Percentiles rank a stretch among this genome's conserved stretches.
Evolutionary conservation across 1,284 basidiomycete species (phyloP).

Genomic region (Moniliophthora roreri): DNA sequence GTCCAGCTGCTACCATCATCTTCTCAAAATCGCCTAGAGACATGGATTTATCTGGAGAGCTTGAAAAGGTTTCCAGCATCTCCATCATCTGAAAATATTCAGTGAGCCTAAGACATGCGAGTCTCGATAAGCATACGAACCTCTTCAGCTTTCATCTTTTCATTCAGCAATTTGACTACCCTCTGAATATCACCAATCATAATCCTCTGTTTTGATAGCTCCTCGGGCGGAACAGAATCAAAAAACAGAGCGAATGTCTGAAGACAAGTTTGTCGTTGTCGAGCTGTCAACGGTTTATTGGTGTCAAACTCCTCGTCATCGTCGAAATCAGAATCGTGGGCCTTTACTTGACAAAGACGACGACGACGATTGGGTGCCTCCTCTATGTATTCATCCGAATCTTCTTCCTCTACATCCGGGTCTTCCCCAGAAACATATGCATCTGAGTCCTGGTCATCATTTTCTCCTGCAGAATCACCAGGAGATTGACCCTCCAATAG

Average conservation of each 20-base stretch:
- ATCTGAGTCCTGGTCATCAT: conserved; percentile 3
- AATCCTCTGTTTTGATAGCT: conserved; percentile 50
- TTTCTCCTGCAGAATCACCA: conserved; percentile 16
- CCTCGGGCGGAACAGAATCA: conserved; percentile 40
- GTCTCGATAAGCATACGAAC: conserved; percentile 33
- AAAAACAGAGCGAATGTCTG: conserved; percentile 71
- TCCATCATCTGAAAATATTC: conserved; percentile 55
- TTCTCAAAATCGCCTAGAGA: conserved; percentile 64
- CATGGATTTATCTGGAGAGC: conserved; percentile 63
- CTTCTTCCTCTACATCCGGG: conserved; percentile 21
- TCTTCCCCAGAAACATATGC: conserved; percentile 11
- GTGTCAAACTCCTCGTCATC: conserved; percentile 3
- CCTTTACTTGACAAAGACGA: conserved; percentile 21
- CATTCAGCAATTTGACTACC: conserved; percentile 57
- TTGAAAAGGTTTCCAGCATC: conserved; percentile 74
- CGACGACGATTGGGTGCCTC: conserved; percentile 21
- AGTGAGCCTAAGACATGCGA: conserved; percentile 4
- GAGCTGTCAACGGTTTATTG: conserved; percentile 38
- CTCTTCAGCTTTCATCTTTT: conserved; percentile 70
- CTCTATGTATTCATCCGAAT: conserved; percentile 32
- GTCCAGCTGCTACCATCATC: conserved; percentile 65
- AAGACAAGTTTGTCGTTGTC: conserved; percentile 55
- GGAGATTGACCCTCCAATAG: conserved; percentile 50
- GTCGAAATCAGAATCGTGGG: conserved; percentile 14
- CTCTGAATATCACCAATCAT: conserved; percentile 63